phyloP scores from a whole-genome alignment of 192 early-diverging fungal genomes.

The Podila epigama region DNA sequence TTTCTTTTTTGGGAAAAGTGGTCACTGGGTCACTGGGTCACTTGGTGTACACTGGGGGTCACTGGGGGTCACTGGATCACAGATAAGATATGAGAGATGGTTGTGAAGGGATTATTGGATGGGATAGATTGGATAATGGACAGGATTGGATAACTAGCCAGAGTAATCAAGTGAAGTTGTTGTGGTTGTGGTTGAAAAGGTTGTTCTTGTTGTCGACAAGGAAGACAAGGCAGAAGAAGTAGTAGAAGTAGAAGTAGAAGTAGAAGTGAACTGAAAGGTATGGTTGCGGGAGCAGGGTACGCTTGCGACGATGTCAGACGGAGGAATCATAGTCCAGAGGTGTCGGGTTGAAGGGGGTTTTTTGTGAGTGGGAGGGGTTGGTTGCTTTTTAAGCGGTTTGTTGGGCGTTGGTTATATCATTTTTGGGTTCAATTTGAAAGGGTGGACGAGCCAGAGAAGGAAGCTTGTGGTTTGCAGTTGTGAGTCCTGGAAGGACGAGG shows the following conservation, averaged over 20 bases:
- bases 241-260: not conserved
- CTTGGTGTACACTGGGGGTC: no score
- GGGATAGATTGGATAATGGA: not conserved
- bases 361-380: not conserved
- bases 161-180: not conserved
- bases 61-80: no score
- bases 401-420: not conserved
- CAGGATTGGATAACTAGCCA: no score
- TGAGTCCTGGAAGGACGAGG: not conserved
- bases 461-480: not conserved
- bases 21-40: not conserved
- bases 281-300: slow-evolving; percentile 1
- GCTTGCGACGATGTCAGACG: no score
- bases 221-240: not conserved
- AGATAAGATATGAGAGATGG: no score
- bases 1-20: not conserved
- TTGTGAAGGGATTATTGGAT: no score
- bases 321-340: slow-evolving; percentile 29
- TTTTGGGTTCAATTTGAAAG: slow-evolving; percentile 3
- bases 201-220: not conserved
- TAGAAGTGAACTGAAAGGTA: not conserved
- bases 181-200: not conserved
- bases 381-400: not conserved
- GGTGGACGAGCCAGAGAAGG: not conserved
- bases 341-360: not conserved